These are phyloP conservation scores for Xerocomus potaroensis DNA, from an alignment of 768 basidiomycete species.

Conservation along the genomic window DNA sequence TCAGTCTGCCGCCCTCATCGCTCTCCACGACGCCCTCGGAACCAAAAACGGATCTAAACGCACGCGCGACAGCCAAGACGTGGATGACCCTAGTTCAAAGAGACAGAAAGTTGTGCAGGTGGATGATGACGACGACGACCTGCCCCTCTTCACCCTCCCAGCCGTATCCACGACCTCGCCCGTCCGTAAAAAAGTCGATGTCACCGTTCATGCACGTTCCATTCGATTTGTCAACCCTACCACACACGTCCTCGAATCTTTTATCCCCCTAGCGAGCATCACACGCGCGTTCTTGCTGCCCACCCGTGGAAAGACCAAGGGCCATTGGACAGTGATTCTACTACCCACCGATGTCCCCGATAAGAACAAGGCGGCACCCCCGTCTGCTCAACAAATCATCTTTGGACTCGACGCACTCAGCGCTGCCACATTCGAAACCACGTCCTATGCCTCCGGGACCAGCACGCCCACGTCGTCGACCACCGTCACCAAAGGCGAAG, in stretches of 20 bases:
- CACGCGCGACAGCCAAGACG: conserved; percentile 14
- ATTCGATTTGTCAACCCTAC: conserved; percentile 51
- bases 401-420: conserved; percentile 66
- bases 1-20: conserved; percentile 21
- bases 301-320: conserved; percentile 66
- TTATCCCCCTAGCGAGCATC: conserved; percentile 46
- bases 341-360: conserved; percentile 48
- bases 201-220: conserved; percentile 48
- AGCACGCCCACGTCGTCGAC: conserved; percentile 25
- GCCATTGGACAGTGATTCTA: conserved; percentile 70
- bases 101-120: conserved; percentile 24
- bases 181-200: conserved; percentile 38
- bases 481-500: conserved; percentile 45
- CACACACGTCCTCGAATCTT: conserved; percentile 46
- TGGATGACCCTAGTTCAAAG: conserved; percentile 11
- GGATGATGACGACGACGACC: conserved; percentile 30
- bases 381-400: conserved; percentile 52
- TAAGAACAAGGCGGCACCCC: conserved; percentile 35
- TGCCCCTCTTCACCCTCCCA: conserved; percentile 55
- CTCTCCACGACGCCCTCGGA: conserved; percentile 14
- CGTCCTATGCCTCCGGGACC: conserved; percentile 30
- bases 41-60: conserved; percentile 19
- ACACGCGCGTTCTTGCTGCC: conserved; percentile 67
- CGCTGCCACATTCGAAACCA: conserved; percentile 42
- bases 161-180: conserved; percentile 44